These are phyloP conservation scores for Sporothrix phasma DNA, from an alignment of 2,329 filamentous ascomycete species.

Conservation along the genomic window DNA sequence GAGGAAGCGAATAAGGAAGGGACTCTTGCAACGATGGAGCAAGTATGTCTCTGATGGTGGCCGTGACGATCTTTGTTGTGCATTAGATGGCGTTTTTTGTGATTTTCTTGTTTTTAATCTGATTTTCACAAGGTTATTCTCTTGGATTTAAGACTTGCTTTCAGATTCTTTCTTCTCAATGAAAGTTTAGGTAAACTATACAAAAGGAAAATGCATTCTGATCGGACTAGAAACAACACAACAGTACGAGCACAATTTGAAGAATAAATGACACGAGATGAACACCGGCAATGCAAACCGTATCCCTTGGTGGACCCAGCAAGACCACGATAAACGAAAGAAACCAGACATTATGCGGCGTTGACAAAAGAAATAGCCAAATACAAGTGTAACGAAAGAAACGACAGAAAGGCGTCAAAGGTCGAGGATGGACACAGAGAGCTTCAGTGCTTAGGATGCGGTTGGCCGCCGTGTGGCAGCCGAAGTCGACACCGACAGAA, in stretches of 20 bases:
- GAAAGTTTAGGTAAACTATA: not conserved
- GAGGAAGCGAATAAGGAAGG: not conserved
- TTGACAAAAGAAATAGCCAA: not conserved
- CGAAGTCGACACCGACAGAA: not conserved
- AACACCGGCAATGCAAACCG: slow-evolving; percentile 10
- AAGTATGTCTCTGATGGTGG: not conserved
- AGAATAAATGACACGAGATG: not conserved
- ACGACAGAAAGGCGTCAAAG: not conserved
- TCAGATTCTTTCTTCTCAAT: not conserved
- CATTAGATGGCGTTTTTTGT: not conserved
- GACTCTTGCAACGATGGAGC: not conserved
- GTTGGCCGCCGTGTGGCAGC: too few species aligned
- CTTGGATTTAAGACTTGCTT: not conserved
- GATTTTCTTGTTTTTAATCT: not conserved
- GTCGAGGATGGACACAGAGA: not conserved
- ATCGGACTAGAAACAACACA: not conserved
- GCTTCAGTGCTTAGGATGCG: too few species aligned
- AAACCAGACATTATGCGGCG: not conserved
- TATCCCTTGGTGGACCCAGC: not conserved
- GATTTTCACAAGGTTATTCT: too few species aligned
- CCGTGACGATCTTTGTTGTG: not conserved
- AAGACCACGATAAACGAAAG: not conserved
- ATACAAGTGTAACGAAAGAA: not conserved
- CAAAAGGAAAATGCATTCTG: not conserved
- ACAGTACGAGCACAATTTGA: too few species aligned